Percentiles rank a stretch among this genome's conserved stretches.
phyloP scores from a whole-genome alignment of 2,329 filamentous ascomycete species.

The Penicillium expansum region DNA sequence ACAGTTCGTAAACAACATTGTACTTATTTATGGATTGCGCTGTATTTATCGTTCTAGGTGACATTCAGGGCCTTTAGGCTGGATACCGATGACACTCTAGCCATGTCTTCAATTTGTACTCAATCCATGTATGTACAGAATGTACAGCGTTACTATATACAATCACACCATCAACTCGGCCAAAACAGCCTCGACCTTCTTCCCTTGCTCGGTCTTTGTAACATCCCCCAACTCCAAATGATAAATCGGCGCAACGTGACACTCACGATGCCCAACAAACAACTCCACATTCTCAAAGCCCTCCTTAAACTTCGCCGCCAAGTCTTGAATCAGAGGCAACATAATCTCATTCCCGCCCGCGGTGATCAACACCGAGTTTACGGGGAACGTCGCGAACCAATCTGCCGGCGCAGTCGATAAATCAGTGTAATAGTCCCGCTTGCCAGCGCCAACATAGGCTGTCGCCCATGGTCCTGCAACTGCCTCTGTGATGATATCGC shows the following conservation, averaged over 20 bases:
- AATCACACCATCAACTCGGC: constrained; percentile 19
- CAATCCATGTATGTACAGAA: not conserved
- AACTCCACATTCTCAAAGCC: constrained; percentile 36
- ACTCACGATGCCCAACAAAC: constrained; percentile 39
- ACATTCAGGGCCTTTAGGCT: no score
- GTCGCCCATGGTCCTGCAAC: constrained; percentile 47
- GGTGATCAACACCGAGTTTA: constrained; percentile 52
- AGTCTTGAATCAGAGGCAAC: constrained; percentile 54
- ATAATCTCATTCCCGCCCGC: constrained; percentile 57
- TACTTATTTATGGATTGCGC: no score
- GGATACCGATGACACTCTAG: not conserved
- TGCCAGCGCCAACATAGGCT: constrained; percentile 46
- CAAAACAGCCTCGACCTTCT: constrained; percentile 38
- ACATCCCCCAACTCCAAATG: constrained; percentile 36
- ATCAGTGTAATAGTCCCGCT: constrained; percentile 54
- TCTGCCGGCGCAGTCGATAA: constrained; percentile 47
- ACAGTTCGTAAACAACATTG: no score
- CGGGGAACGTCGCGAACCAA: constrained; percentile 55
- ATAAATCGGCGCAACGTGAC: constrained; percentile 45
- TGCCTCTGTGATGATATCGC: constrained; percentile 49
- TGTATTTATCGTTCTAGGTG: no score
- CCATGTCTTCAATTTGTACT: not conserved
- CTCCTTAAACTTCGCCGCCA: constrained; percentile 48
- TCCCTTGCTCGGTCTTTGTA: constrained; percentile 41
- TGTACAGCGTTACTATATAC: not conserved